Evolutionary conservation across 1,139 yeast species (phyloP).

Genomic region (Debaryomycetaceae sp.): DNA sequence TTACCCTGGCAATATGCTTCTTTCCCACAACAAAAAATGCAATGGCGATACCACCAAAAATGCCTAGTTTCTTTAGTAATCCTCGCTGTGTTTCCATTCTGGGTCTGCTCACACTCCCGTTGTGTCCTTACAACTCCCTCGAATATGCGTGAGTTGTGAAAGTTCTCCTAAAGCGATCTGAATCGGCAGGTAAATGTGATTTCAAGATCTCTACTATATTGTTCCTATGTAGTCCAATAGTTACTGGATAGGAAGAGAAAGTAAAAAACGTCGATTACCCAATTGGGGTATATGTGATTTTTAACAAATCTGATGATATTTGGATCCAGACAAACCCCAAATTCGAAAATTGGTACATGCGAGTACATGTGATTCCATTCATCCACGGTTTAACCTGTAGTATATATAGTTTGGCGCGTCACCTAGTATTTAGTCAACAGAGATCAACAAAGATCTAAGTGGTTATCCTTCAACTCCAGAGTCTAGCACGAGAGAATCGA

Average conservation of each 20-base stretch:
- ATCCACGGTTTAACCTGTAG: not conserved
- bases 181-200: too few species aligned
- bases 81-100: conserved; percentile 37
- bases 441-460: too few species aligned
- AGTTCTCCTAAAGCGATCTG: too few species aligned
- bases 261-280: not conserved
- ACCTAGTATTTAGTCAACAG: not conserved
- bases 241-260: not conserved
- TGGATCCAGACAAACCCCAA: not conserved
- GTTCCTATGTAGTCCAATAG: too few species aligned
- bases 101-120: too few species aligned
- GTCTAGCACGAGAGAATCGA: too few species aligned
- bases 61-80: conserved; percentile 32
- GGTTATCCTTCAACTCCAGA: too few species aligned
- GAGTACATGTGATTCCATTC: not conserved
- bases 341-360: not conserved
- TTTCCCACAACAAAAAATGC: conserved; percentile 34
- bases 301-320: not conserved
- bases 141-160: too few species aligned
- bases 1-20: conserved; percentile 32
- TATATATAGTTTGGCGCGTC: not conserved
- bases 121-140: too few species aligned
- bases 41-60: conserved; percentile 31
- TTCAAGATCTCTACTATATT: too few species aligned
- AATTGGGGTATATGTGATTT: not conserved